Base-by-base conservation (phyloP, 768 basidiomycete genomes). In the Leucocoprinus sp. region DNA sequence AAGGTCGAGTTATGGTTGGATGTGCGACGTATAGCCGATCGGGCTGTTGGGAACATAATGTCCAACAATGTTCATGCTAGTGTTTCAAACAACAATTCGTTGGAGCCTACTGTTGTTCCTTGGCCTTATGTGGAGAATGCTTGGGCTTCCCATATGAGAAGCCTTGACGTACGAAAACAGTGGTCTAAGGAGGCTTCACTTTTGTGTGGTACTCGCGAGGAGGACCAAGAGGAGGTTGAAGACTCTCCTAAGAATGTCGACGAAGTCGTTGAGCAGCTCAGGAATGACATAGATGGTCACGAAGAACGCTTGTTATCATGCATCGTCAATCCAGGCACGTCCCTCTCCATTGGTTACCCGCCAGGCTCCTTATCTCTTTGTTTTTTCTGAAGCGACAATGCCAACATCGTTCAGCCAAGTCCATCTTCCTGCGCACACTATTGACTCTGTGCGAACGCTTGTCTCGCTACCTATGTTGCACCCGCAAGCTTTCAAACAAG, bases 381-480 rank as follows among this genome's bases (percentile, higher is more conserved):
- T 34, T 33, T 49, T 48, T 41, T 46, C 48, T 12, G 37, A 42
- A 44, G 87, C 62, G 21, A 69, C 84, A 0, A 80, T 92, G 67
- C 75, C 82, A 9, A 93, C 92, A 6, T 80, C 86, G 0, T 96
- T 95, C 61, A 71, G 70, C 42, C 84, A 93, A 52, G 92, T 96
- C 19, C 90, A 93, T 60, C 73, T 97, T 34, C 92, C 93, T 8
- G 62, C 77, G 14, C 82, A 84, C 58, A 95, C 92, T 0, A 86
- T 95, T 38, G 93, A 97, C 61, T 85, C 90, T 18, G 82, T 97
- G 34, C 78, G 93, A 53, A 93, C 90, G 0, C 79, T 95, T 44
- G 90, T 96, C 8, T 92, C 91, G 1, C 64, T 97, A 18, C 93
- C 93, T 0, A 65, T 97, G 34, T 70, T 97, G 19, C 79, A 91